Base-by-base conservation (phyloP, 2,329 filamentous ascomycete genomes). In the Phoma sp. region DNA sequence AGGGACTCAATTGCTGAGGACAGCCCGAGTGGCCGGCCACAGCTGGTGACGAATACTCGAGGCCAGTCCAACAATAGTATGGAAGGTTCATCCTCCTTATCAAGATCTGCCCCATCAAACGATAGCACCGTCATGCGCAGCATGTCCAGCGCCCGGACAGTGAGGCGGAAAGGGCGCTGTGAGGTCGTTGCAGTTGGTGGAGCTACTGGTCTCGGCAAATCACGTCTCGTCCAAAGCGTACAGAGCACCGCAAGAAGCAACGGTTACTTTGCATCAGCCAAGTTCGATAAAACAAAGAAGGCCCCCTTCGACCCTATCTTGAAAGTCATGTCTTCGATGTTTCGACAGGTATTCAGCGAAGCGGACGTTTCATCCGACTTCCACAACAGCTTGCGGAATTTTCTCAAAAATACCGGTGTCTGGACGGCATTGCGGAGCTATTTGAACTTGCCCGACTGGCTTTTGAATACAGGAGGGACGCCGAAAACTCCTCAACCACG, bases 401-500 rank as follows among this genome's bases (percentile, higher is more conserved):
- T 82, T 37, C 75, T 87, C 4, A 78, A 79, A 39, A 83, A 83
- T 9, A 68, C 66, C 9, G 71, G 71, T 7, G 80, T 85, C 56
- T 88, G 85, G 85, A 69, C 76, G 23, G 76, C 82, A 5, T 73
- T 88, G 23, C 81, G 85, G 59, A 76, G 74, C 21, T 83, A 84
- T 43, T 71, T 88, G n/a, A 83, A 85, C 52, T 76, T 88, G 2
- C 85, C 85, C 0, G 88, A 93, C 65, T 96, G 93, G 75, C 71
- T 83, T 18, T 62, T 81, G 7, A 61, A 62, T 14, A 72, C 64
- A 37, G 61, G 63, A 15, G 56, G 59, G 6, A 46, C 57, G 6
- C 59, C 62, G 6, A 64, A 67, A 47, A 65, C 64, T 5, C 59
- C 65, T 3, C 63, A 67, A 33, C 69, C 64, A 53, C 62, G 61